Conservation (phyloP, 164 flowering plant species). For the Chimonanthus praecox region DNA sequence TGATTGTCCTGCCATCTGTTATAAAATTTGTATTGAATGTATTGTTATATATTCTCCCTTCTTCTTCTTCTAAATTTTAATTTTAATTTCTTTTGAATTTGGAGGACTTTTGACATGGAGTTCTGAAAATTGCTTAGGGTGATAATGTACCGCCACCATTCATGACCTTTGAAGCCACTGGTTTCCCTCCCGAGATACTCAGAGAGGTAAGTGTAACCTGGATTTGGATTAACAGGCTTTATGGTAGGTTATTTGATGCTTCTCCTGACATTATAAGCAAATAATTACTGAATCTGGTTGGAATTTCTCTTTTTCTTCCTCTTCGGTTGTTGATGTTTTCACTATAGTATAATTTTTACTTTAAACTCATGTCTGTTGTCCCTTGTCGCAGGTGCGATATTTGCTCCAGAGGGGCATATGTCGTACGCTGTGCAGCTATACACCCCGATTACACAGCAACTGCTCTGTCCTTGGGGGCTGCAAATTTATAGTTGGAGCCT, state of each 20-base stretch:
- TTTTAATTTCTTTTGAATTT: conserved; percentile 1
- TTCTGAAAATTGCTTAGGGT: conserved; percentile 45
- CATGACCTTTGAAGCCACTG: conserved; percentile 75
- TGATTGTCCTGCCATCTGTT: background rate
- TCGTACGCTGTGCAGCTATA: conserved; percentile 95
- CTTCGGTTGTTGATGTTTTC: background rate
- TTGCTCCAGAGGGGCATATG: conserved; percentile 99
- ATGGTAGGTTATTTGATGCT: background rate
- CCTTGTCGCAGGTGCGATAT: conserved; percentile 99
- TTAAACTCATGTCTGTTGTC: conserved; percentile 45
- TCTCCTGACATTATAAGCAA: background rate
- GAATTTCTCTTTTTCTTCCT: conserved; percentile 2
- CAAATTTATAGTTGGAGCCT: conserved; percentile 80
- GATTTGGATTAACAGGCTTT: background rate
- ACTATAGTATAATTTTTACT: background rate
- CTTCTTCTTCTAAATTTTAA: background rate
- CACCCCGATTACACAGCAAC: conserved; percentile 45
- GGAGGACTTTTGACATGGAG: conserved; percentile 12
- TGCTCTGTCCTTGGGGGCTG: conserved; percentile 73
- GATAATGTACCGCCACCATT: conserved; percentile 79
- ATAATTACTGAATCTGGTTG: conserved; percentile 4
- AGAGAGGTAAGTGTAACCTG: conserved; percentile 53
- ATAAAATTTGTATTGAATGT: background rate
- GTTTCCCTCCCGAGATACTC: conserved; percentile 74
- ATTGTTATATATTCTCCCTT: background rate